Base-by-base conservation (phyloP, 2,329 filamentous ascomycete genomes). In the Hymenotorrendiella dingleyae region DNA sequence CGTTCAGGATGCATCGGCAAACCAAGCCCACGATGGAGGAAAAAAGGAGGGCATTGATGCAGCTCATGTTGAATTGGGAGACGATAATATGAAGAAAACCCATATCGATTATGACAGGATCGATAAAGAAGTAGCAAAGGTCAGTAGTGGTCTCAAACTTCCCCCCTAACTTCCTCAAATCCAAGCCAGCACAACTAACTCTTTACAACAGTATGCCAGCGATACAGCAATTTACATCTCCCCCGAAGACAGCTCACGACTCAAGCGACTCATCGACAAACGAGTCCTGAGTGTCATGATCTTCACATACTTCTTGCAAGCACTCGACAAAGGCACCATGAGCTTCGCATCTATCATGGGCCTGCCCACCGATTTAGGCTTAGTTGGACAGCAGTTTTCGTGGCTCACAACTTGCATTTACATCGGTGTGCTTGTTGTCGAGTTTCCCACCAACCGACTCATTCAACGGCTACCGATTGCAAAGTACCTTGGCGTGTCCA, bases 201-300 rank as follows among this genome's bases (percentile, higher is more conserved):
- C 10, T 19, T 19, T 19, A 16, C 9, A 27, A 37, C 17, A 39
- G 58, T 88, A 88, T 65, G 75, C 78, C 19, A 70, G 70, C n/a
- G 70, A 71, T 16, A 35, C 40, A 4, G 77, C 87, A 5, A 65
- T 86, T 37, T 65, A 74, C 2, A 78, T 88, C 22, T 42, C 43
- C 12, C 43, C 43, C 53, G 68, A 73, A 5, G 65, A 70, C 2
- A 80, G 76, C 62, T 70, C 64, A 33, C 68, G 81, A 21, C 68
- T 88, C 42, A 79, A 76, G 48, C 71, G 63, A 39, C 66, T 79
- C 67, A 85, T 88, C 50, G 82, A 88, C 61, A 72, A 68, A 46
- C 74, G 83, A 23, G 74, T 88, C 2, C 65, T 90, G 32, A 64
- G 72, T 2, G 69, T 88, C 59, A 88, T 89, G 84, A 73, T 88